Evolutionary conservation across 2,329 filamentous ascomycete species (phyloP).

Genomic region (Verticillium isaacii): DNA sequence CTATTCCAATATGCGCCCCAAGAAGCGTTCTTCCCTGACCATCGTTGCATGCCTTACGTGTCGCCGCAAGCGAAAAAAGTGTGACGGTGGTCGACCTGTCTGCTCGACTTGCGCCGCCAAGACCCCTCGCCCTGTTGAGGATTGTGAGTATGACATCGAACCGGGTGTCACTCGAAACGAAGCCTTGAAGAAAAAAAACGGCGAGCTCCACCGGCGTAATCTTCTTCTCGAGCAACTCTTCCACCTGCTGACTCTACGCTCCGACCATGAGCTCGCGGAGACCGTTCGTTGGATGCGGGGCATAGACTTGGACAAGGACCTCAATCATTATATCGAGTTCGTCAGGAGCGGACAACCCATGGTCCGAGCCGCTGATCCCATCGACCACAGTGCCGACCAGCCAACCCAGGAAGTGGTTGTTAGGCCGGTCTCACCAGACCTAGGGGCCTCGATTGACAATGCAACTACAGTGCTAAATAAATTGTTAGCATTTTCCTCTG

Average conservation of each 20-base stretch:
- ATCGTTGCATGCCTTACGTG: constrained; percentile 11
- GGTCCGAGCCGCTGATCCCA: too few species aligned
- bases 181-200: constrained; percentile 8
- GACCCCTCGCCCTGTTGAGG: neutral
- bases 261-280: constrained; percentile 8
- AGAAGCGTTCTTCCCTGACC: constrained; percentile 5
- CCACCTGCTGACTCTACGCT: constrained; percentile 3
- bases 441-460: too few species aligned
- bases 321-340: constrained; percentile 9
- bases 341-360: constrained; percentile 5
- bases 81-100: constrained; percentile 11
- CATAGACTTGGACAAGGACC: constrained; percentile 3
- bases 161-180: constrained; percentile 8
- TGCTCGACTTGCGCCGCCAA: constrained; percentile 11
- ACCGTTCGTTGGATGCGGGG: constrained; percentile 9
- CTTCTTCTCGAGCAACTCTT: constrained; percentile 10
- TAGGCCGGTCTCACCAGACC: too few species aligned
- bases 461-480: too few species aligned
- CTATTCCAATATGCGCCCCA: constrained; percentile 2
- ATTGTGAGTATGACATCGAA: constrained; percentile 11
- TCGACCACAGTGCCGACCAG: too few species aligned
- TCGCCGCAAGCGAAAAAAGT: constrained; percentile 11
- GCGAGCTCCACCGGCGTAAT: constrained; percentile 7
- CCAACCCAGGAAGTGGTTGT: too few species aligned
- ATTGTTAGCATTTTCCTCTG: too few species aligned